phyloP scores from a whole-genome alignment of 176 grass and related monocot species.

The Cymbopogon citratus region DNA sequence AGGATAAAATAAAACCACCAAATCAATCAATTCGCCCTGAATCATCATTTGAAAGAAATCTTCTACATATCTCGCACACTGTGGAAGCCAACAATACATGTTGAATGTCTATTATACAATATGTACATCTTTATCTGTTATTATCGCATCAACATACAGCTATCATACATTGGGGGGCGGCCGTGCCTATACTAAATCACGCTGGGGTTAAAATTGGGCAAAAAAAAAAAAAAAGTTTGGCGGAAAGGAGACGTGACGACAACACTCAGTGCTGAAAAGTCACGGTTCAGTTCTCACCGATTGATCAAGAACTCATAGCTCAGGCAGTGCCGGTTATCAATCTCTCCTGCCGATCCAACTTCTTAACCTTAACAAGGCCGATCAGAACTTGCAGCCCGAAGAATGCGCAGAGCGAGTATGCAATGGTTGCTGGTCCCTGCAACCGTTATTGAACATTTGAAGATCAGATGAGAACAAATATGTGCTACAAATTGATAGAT shows the following conservation, averaged over 20 bases:
- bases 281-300: conserved; percentile 1
- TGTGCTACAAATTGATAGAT: conserved; percentile 2
- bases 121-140: conserved; percentile 39
- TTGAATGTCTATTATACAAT: conserved; percentile 33
- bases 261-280: conserved; percentile 11
- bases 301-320: conserved; percentile 25
- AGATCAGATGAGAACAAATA: conserved; percentile 18
- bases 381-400: conserved; percentile 81
- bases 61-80: background rate
- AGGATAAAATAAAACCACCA: background rate
- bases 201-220: conserved; percentile 14
- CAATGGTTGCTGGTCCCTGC: conserved; percentile 69
- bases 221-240: background rate
- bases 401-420: conserved; percentile 59
- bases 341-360: conserved; percentile 80
- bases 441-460: conserved; percentile 7
- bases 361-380: conserved; percentile 85
- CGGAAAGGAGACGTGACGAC: background rate
- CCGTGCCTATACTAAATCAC: conserved; percentile 31
- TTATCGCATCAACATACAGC: conserved; percentile 35
- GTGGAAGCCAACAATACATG: background rate
- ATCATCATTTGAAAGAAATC: background rate
- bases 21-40: background rate
- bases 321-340: conserved; percentile 90
- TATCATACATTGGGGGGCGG: conserved; percentile 11